These are phyloP conservation scores for Fusarium metavorans DNA, from an alignment of 2,329 filamentous ascomycete genomes.

Conservation along the genomic window DNA sequence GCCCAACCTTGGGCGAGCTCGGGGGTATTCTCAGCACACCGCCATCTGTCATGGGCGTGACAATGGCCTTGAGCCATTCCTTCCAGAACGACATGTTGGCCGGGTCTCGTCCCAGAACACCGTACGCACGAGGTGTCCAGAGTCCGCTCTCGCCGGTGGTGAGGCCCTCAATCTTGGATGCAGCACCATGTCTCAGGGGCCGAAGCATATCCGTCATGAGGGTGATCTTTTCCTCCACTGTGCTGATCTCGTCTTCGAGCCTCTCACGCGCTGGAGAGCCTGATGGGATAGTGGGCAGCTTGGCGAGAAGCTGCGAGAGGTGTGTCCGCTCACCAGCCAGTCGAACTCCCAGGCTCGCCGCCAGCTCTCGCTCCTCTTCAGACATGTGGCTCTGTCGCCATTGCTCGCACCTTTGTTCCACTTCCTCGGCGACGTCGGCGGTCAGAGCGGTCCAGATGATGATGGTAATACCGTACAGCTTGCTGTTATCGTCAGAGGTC, in stretches of 20 bases:
- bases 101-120: conserved; percentile 86
- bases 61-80: conserved; percentile 93
- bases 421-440: conserved; percentile 82
- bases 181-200: conserved; percentile 91
- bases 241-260: conserved; percentile 93
- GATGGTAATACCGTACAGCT: conserved; percentile 90
- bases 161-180: conserved; percentile 95
- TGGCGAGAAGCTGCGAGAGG: conserved; percentile 86
- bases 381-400: conserved; percentile 92
- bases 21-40: conserved; percentile 84
- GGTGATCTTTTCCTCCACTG: conserved; percentile 95
- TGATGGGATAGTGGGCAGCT: conserved; percentile 82
- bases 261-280: conserved; percentile 84
- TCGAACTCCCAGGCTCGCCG: conserved; percentile 89
- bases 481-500: conserved; percentile 92
- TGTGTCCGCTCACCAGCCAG: conserved; percentile 90
- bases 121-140: conserved; percentile 95
- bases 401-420: conserved; percentile 85
- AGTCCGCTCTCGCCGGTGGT: conserved; percentile 95
- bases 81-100: conserved; percentile 95
- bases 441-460: conserved; percentile 94
- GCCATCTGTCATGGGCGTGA: conserved; percentile 96
- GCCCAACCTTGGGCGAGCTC: conserved; percentile 89
- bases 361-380: conserved; percentile 89
- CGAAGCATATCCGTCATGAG: conserved; percentile 97